Evolutionary conservation across 2,329 filamentous ascomycete genomes (phyloP).

Genomic region (Paramyrothecium roridum): DNA sequence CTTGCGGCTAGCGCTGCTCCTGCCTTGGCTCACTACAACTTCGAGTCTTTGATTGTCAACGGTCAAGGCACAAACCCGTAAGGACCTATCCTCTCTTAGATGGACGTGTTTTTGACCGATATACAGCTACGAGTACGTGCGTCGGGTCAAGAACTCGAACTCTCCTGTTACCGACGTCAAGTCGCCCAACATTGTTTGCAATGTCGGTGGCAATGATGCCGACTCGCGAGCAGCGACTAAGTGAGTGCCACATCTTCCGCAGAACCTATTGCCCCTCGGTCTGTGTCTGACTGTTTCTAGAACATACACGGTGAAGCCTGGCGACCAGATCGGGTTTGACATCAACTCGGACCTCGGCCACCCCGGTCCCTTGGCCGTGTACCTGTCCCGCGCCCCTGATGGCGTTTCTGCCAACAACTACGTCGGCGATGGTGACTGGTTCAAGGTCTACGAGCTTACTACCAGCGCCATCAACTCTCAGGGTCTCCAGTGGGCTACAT

Average conservation of each 20-base stretch:
- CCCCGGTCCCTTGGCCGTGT: constrained; percentile 28
- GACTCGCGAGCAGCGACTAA: constrained; percentile 21
- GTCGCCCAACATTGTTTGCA: constrained; percentile 29
- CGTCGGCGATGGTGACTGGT: constrained; percentile 24
- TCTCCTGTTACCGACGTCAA: constrained; percentile 32
- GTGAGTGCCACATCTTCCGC: not conserved
- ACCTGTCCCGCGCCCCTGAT: constrained; percentile 23
- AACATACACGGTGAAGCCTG: constrained; percentile 27
- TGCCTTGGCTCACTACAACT: constrained; percentile 20
- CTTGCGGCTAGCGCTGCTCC: constrained; percentile 9
- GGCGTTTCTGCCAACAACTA: constrained; percentile 14
- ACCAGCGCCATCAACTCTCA: constrained; percentile 13
- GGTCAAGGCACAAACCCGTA: constrained; percentile 37
- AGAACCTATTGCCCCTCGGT: too few species aligned
- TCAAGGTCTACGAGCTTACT: constrained; percentile 24
- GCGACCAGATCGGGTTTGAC: constrained; percentile 33
- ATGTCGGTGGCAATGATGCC: constrained; percentile 26
- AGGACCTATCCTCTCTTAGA: not conserved
- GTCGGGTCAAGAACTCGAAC: constrained; percentile 37
- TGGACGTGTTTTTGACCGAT: not conserved
- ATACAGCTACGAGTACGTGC: constrained; percentile 39
- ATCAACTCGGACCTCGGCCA: constrained; percentile 27
- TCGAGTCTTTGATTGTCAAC: constrained; percentile 20
- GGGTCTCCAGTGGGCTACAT: constrained; percentile 20
- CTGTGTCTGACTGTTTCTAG: too few species aligned